These are phyloP conservation scores for Eucalyptus erythrocorys DNA, from an alignment of 345 rosid genomes.

Conservation along the genomic window DNA sequence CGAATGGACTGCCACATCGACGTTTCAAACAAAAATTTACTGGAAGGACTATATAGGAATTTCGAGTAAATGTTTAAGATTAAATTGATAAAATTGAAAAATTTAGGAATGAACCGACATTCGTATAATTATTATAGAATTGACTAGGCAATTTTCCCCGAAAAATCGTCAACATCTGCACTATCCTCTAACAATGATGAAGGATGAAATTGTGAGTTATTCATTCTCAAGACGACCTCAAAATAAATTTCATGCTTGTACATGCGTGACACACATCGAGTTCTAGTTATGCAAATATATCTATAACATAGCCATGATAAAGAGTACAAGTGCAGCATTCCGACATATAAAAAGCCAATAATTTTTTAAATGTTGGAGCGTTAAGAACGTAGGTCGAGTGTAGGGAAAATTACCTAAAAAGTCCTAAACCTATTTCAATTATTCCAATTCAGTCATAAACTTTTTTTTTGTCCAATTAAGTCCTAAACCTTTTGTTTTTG, in stretches of 20 bases:
- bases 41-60: rapidly evolving
- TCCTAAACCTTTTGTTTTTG: no score
- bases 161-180: rapidly evolving
- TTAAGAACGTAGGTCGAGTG: neutral
- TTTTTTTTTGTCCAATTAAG: no score
- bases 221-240: neutral
- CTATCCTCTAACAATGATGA: neutral
- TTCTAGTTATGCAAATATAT: neutral
- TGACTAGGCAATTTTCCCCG: rapidly evolving
- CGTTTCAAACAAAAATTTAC: neutral
- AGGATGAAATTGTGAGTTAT: neutral
- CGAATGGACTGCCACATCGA: rapidly evolving
- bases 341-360: neutral
- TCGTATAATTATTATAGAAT: rapidly evolving
- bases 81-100: rapidly evolving
- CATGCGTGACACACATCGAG: rapidly evolving
- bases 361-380: neutral
- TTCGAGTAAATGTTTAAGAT: neutral
- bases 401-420: no score
- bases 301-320: neutral
- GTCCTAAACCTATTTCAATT: no score
- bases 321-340: neutral
- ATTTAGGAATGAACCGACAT: rapidly evolving
- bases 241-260: neutral
- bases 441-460: no score